phyloP scores from a whole-genome alignment of 1,139 yeast species.

The Kodamaea suecica region DNA sequence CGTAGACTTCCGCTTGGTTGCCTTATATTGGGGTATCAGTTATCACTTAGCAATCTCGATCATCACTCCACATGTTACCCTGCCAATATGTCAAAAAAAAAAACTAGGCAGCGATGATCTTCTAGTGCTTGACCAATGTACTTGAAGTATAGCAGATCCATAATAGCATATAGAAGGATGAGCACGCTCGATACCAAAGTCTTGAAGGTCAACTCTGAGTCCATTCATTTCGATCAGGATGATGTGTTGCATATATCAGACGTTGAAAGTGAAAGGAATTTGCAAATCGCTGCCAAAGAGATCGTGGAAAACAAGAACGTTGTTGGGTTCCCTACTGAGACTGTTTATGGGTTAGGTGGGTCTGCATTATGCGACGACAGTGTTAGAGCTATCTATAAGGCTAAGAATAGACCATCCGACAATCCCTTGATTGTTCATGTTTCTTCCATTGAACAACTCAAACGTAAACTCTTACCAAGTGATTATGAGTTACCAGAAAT shows the following conservation, averaged over 20 bases:
- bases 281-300: constrained; percentile 57
- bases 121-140: background rate
- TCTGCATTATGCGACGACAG: constrained; percentile 73
- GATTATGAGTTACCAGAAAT: constrained; percentile 58
- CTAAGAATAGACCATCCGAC: constrained; percentile 92
- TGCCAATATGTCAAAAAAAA: too few species aligned
- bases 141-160: background rate
- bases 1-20: too few species aligned
- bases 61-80: too few species aligned
- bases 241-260: constrained; percentile 40
- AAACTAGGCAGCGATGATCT: background rate
- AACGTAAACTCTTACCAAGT: constrained; percentile 49
- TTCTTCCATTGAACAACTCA: constrained; percentile 70
- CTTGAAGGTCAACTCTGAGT: constrained; percentile 29
- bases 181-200: constrained; percentile 26
- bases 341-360: constrained; percentile 95
- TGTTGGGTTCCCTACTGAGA: constrained; percentile 95
- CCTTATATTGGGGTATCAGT: too few species aligned
- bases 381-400: constrained; percentile 72
- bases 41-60: too few species aligned
- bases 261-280: constrained; percentile 44
- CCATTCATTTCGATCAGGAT: constrained; percentile 25
- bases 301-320: constrained; percentile 52
- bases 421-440: constrained; percentile 91
- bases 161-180: constrained; percentile 9